Evolutionary conservation across 192 early-diverging fungal genomes (phyloP).

Genomic region (Podila verticillata): DNA sequence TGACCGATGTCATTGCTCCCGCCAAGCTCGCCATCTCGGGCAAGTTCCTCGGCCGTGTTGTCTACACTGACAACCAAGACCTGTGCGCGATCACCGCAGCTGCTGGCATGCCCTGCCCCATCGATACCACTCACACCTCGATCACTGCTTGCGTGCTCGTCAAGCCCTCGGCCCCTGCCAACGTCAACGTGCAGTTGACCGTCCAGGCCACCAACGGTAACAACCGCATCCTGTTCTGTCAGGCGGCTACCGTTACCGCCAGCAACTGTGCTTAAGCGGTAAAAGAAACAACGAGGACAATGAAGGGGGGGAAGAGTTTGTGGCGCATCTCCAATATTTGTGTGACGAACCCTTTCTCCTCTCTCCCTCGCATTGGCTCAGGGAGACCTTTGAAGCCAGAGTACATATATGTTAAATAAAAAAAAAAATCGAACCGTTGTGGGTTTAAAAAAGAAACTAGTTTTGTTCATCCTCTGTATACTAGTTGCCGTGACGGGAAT

Average conservation of each 20-base stretch:
- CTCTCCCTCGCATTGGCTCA: no score
- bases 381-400: no score
- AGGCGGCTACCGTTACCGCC: background rate
- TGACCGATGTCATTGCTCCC: conserved; percentile 13
- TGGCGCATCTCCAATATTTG: no score
- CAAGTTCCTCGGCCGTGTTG: conserved; percentile 2
- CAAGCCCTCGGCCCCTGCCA: background rate
- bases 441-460: no score
- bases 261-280: background rate
- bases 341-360: no score
- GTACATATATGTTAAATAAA: no score
- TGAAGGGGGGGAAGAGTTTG: background rate
- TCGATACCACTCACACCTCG: background rate
- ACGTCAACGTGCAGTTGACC: background rate
- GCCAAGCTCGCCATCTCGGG: conserved; percentile 2
- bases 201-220: conserved; percentile 3
- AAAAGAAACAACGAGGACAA: background rate
- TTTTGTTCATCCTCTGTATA: no score
- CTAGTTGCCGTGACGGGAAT: no score
- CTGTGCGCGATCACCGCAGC: background rate
- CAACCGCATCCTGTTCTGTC: background rate
- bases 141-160: conserved; percentile 7
- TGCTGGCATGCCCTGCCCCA: background rate
- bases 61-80: conserved; percentile 2
- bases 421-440: no score